Evolutionary conservation across 495 filamentous ascomycete genomes (phyloP), one percentile per base, ranked within the genome.

Genomic region (Penicillium angulare): DNA sequence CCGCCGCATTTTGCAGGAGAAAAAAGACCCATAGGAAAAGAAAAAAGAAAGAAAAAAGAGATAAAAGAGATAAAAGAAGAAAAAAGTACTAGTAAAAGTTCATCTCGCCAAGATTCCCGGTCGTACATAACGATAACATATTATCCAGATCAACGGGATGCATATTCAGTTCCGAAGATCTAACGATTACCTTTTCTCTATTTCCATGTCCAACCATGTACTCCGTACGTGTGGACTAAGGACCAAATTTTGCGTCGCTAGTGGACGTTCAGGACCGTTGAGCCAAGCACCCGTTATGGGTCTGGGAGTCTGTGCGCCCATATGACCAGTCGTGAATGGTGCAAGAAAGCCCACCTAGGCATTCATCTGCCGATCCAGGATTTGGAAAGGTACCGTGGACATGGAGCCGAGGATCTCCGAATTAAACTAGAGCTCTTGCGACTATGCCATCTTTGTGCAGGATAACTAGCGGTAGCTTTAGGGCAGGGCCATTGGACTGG

Each of bases 91-190:
- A 49, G 29, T 13, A 23, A 42, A 21, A 46, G 8, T 12, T 31
- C 27, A 31, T 31, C 27, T 31, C 13, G 32, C 47, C 52, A 46
- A 55, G 47, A 34, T 31, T 7, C 31, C 35, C 22, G n/a, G 24
- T 26, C 22, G 26, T 23, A 39, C n/a, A n/a, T n/a, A n/a, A n/a
- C n/a, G n/a, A n/a, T n/a, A n/a, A n/a, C n/a, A n/a, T n/a, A n/a
- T n/a, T n/a, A 39, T 21, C 13, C 42, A 49, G 55, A 58, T 58
- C 42, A 47, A 35, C 46, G 26, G 32, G 20, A 18, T 53, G 50
- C 46, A 52, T 53, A 55, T 20, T 43, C 49, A 10, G n/a, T 39
- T 56, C 26, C 47, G 53, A 57, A 57, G 60, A 60, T 57, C 60
- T 57, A 15, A 20, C 51, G 51, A 57, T 63, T 60, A 34, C 52